Percentiles rank a stretch among this genome's conserved stretches.
Conservation (phyloP, 2,329 filamentous ascomycete species). For the Podosphaera leucotricha region DNA sequence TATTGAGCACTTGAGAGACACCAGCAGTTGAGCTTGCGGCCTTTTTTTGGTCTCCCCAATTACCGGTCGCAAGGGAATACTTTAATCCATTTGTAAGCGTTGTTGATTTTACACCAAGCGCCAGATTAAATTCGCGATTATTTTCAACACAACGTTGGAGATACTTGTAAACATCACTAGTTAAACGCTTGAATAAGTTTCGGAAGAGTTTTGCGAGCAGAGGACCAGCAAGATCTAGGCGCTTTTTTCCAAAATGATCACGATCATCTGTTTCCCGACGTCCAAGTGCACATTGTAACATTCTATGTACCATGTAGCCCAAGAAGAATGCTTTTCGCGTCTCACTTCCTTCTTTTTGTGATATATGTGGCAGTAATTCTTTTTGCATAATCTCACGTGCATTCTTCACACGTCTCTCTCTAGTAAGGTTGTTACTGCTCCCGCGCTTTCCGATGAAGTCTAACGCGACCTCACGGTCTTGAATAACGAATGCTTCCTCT, state of each 20-base stretch:
- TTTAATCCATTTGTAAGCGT: constrained; percentile 87
- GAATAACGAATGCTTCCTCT: constrained; percentile 88
- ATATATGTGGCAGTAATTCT: constrained; percentile 90
- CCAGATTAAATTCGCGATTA: constrained; percentile 71
- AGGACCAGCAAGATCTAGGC: constrained; percentile 81
- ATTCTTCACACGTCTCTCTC: constrained; percentile 75
- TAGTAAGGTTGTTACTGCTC: constrained; percentile 46
- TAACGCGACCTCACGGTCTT: constrained; percentile 79
- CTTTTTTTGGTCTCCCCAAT: constrained; percentile 99
- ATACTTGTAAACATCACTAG: constrained; percentile 73
- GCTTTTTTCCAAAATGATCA: constrained; percentile 98
- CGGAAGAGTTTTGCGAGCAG: constrained; percentile 93
- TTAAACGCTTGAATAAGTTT: constrained; percentile 72
- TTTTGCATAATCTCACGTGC: constrained; percentile 91
- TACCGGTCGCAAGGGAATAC: constrained; percentile 90
- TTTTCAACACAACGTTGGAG: constrained; percentile 81
- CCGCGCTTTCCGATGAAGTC: constrained; percentile 93
- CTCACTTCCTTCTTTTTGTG: constrained; percentile 80
- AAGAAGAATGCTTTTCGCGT: constrained; percentile 95
- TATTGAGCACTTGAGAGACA: constrained; percentile 92
- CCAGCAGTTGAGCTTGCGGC: constrained; percentile 83
- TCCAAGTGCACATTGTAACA: constrained; percentile 80
- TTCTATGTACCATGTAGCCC: constrained; percentile 94
- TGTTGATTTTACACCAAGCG: constrained; percentile 70
- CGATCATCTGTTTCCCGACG: constrained; percentile 87